phyloP scores from a whole-genome alignment of 176 grass and related monocot genomes.

The Oryza meyeriana region DNA sequence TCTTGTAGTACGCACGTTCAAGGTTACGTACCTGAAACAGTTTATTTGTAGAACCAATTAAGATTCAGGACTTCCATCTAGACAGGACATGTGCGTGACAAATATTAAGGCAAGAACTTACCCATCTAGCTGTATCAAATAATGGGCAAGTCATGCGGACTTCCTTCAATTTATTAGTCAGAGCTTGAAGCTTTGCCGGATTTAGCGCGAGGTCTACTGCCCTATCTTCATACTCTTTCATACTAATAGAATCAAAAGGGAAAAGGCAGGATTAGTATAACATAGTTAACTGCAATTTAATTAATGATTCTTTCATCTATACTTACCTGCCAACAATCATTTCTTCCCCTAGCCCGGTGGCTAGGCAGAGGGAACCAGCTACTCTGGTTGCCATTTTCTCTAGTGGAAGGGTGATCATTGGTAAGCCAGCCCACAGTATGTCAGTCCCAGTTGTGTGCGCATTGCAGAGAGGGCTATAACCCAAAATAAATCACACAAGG shows the following conservation, averaged over 20 bases:
- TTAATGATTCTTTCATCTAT: not conserved
- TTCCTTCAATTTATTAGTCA: conserved; percentile 68
- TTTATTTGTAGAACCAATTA: not conserved
- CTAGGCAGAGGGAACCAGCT: conserved; percentile 76
- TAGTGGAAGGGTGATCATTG: conserved; percentile 79
- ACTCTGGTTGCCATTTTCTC: conserved; percentile 97
- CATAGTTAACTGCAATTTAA: not conserved
- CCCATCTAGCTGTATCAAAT: conserved; percentile 81
- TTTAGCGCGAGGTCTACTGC: conserved; percentile 66
- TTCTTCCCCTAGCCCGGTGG: conserved; percentile 72
- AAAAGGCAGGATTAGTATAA: not conserved
- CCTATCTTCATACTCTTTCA: conserved; percentile 82
- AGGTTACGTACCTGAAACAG: conserved; percentile 66
- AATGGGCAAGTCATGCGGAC: conserved; percentile 74
- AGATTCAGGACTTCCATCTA: not conserved
- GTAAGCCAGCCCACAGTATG: conserved; percentile 86
- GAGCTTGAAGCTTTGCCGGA: conserved; percentile 51
- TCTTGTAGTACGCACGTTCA: conserved; percentile 84
- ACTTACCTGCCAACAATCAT: conserved; percentile 79
- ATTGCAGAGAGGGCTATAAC: conserved; percentile 77
- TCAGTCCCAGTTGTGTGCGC: conserved; percentile 88
- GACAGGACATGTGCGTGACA: not conserved
- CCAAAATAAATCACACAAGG: conserved; percentile 22
- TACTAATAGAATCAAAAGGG: conserved; percentile 39
- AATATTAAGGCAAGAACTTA: conserved; percentile 27